These are phyloP conservation scores for Mucor sp. DNA, from an alignment of 371 early-diverging fungal species.

Conservation along the genomic window DNA sequence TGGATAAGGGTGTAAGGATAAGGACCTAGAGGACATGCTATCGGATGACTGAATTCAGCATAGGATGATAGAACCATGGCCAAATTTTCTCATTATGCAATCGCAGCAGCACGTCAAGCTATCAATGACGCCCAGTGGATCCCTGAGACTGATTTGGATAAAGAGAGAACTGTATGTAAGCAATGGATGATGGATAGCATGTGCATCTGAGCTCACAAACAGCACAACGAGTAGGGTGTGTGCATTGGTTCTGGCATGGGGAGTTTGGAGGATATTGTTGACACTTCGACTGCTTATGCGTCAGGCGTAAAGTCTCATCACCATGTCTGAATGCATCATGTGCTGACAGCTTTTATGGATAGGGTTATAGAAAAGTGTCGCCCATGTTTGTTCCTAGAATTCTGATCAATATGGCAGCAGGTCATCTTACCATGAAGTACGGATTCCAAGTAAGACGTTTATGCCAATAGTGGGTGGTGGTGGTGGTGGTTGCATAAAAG, in stretches of 20 bases:
- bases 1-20: conserved; percentile 64
- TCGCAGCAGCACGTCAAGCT: conserved; percentile 86
- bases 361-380: conserved; percentile 79
- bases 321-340: not conserved
- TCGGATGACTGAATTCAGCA: not conserved
- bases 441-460: conserved; percentile 66
- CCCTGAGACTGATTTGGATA: conserved; percentile 52
- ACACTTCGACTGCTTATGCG: conserved; percentile 55
- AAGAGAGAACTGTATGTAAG: conserved; percentile 63
- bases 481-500: not conserved
- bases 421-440: conserved; percentile 87
- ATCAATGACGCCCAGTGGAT: conserved; percentile 80
- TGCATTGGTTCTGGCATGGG: conserved; percentile 94
- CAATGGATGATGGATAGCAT: not conserved
- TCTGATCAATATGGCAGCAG: conserved; percentile 94
- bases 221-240: conserved; percentile 62
- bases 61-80: conserved; percentile 83
- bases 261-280: conserved; percentile 81
- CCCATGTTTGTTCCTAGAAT: conserved; percentile 93
- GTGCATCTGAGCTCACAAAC: not conserved
- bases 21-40: no score
- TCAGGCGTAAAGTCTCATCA: conserved; percentile 46
- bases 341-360: not conserved
- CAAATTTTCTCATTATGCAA: conserved; percentile 86
- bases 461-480: no score